phyloP scores from a whole-genome alignment of 495 filamentous ascomycete genomes.

The Aspergillus leporis region DNA sequence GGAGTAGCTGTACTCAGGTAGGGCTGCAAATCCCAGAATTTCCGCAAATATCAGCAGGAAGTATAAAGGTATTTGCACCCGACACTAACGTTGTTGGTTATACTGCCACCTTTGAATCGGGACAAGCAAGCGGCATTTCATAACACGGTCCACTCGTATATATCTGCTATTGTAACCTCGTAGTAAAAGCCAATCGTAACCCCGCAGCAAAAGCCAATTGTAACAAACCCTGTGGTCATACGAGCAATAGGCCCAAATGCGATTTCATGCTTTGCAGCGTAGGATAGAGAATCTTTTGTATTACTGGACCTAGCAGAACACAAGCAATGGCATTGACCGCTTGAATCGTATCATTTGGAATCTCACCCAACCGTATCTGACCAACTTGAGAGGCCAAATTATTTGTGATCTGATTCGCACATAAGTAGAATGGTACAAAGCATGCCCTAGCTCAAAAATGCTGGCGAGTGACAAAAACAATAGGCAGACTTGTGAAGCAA shows the following conservation, averaged over 20 bases:
- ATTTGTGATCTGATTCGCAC: not conserved
- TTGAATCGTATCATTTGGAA: constrained; percentile 1
- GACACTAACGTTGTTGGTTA: constrained; percentile 1
- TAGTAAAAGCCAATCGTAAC: not conserved
- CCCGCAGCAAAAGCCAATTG: not conserved
- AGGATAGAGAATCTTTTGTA: not conserved
- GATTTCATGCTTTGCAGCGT: not conserved
- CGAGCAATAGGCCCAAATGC: not conserved
- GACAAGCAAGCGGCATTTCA: too few species aligned
- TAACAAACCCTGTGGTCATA: not conserved
- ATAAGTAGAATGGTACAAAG: not conserved
- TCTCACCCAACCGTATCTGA: not conserved
- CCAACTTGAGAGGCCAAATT: constrained; percentile 1
- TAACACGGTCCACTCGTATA: constrained; percentile 1
- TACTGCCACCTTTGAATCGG: too few species aligned
- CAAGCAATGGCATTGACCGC: not conserved
- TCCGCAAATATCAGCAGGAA: not conserved
- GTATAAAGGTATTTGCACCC: not conserved
- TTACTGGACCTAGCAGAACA: not conserved
- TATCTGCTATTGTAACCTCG: not conserved
- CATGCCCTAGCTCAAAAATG: too few species aligned
- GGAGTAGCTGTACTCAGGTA: constrained; percentile 5
- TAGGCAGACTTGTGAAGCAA: too few species aligned
- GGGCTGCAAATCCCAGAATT: not conserved
- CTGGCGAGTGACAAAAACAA: too few species aligned